These are phyloP conservation scores for Fomitiporia mediterranea DNA, from an alignment of 1,284 basidiomycete genomes.

Conservation along the genomic window DNA sequence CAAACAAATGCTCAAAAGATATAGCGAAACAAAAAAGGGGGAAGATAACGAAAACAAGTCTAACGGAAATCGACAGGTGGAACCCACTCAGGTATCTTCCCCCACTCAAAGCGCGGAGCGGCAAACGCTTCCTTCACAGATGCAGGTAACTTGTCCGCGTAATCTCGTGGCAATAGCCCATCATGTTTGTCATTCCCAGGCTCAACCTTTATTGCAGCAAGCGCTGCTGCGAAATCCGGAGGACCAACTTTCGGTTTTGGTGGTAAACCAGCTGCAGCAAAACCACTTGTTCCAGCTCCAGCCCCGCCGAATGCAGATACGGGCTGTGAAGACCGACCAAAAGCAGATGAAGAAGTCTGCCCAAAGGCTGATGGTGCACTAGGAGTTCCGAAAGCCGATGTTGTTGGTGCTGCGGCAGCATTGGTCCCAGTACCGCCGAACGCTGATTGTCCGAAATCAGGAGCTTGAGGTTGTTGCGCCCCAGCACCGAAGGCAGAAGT, in stretches of 20 bases:
- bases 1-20: too few relatives aligned
- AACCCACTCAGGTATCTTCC: conserved; percentile 70
- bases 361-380: conserved; percentile 31
- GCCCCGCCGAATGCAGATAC: conserved; percentile 31
- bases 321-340: conserved; percentile 21
- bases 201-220: conserved; percentile 31
- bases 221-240: conserved; percentile 18
- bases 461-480: conserved; percentile 22
- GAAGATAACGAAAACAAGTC: too few relatives aligned
- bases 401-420: conserved; percentile 28
- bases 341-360: conserved; percentile 22
- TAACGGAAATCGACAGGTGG: conserved; percentile 69
- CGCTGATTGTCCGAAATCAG: conserved; percentile 31
- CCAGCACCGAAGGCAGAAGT: conserved; percentile 32
- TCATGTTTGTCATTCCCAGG: conserved; percentile 54
- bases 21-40: too few relatives aligned
- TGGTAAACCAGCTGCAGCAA: conserved; percentile 9
- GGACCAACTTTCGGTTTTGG: conserved; percentile 12
- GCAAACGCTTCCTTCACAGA: conserved; percentile 56
- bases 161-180: conserved; percentile 51
- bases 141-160: conserved; percentile 48
- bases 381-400: conserved; percentile 35
- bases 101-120: conserved; percentile 62
- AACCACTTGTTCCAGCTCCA: conserved; percentile 20
- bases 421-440: conserved; percentile 23